Evolutionary conservation across 2,329 filamentous ascomycete genomes (phyloP).

Genomic region (Talaromyces sp.): DNA sequence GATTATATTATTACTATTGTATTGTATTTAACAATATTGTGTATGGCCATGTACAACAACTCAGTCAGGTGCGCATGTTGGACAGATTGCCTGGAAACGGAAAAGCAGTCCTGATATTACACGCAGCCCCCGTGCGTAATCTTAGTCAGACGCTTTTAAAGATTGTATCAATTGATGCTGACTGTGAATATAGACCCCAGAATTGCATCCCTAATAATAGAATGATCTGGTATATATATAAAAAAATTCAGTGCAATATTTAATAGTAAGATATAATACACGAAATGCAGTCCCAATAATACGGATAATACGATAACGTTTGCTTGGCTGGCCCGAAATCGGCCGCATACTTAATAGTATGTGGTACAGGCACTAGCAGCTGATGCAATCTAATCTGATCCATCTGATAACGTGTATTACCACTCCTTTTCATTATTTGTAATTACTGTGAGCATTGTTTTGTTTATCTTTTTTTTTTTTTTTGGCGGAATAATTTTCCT

Average conservation of each 20-base stretch:
- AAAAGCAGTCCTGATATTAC: background rate
- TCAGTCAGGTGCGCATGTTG: background rate
- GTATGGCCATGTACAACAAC: no score
- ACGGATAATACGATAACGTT: background rate
- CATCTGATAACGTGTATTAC: background rate
- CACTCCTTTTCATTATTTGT: background rate
- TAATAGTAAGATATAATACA: no score
- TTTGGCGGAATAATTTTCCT: background rate
- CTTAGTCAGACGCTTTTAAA: no score
- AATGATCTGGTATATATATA: no score
- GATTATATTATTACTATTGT: no score
- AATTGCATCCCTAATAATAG: background rate
- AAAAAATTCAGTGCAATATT: no score
- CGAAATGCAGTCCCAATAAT: no score
- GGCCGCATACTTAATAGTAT: background rate
- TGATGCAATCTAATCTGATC: slow-evolving; percentile 3
- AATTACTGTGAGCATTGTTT: no score
- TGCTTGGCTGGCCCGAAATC: background rate
- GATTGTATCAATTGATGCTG: background rate
- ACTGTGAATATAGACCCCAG: background rate
- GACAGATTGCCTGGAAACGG: background rate
- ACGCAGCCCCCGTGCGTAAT: background rate
- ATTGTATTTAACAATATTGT: no score
- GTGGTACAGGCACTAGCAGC: background rate
- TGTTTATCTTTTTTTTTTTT: background rate